These are phyloP conservation scores for Centaurea solstitialis DNA, from an alignment of 129 eudicot species.

Conservation along the genomic window DNA sequence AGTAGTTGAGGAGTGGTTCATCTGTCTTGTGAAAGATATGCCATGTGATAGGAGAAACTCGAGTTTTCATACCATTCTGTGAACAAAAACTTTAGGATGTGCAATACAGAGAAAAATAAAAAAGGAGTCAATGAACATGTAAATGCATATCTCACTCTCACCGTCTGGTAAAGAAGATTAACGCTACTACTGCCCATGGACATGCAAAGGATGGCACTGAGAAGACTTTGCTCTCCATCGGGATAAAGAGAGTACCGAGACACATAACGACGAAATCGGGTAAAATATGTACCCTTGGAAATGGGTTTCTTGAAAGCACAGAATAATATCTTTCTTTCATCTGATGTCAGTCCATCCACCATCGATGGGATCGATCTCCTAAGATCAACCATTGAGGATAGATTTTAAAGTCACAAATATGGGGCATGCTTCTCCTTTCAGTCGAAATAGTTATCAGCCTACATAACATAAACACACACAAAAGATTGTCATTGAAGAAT, in stretches of 20 bases:
- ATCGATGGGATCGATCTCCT: constrained; percentile 67
- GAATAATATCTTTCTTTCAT: constrained; percentile 71
- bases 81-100: background rate
- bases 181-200: constrained; percentile 60
- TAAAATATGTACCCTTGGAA: constrained; percentile 52
- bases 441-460: too few species aligned
- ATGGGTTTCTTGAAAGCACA: constrained; percentile 64
- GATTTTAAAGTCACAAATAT: too few species aligned
- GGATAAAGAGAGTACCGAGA: constrained; percentile 60
- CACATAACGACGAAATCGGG: constrained; percentile 62
- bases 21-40: constrained; percentile 66
- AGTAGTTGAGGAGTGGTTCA: constrained; percentile 61
- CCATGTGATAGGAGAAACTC: constrained; percentile 50
- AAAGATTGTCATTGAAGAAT: too few species aligned
- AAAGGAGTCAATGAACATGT: background rate
- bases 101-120: background rate
- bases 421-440: too few species aligned
- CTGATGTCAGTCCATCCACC: constrained; percentile 77
- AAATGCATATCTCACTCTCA: constrained; percentile 1
- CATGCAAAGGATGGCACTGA: constrained; percentile 65
- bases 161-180: constrained; percentile 59
- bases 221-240: constrained; percentile 68
- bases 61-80: constrained; percentile 62
- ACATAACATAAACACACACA: too few species aligned
- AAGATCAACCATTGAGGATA: constrained; percentile 63